Percentiles rank a stretch among this genome's conserved stretches.
phyloP scores from a whole-genome alignment of 2,329 filamentous ascomycete species.

The Zarea fungicola region DNA sequence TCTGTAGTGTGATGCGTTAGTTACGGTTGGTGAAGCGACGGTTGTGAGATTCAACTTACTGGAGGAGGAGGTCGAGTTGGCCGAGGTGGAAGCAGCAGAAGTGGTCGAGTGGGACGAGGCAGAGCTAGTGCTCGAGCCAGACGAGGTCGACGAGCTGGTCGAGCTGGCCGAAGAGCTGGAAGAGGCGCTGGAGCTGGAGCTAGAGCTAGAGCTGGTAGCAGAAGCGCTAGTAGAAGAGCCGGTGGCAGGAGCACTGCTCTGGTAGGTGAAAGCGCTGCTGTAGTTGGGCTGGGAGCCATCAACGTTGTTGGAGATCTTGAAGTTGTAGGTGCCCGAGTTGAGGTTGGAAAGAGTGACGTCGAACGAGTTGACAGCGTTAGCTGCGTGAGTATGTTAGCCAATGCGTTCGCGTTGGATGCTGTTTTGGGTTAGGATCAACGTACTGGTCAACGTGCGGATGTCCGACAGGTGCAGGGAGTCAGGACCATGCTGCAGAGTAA shows the following conservation, averaged over 20 bases:
- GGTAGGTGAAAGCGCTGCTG: slow-evolving; percentile 26
- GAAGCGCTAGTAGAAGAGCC: slow-evolving; percentile 4
- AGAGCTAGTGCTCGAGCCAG: not conserved
- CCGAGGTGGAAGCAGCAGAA: not conserved
- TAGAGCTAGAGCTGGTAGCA: not conserved
- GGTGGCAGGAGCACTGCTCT: slow-evolving; percentile 19
- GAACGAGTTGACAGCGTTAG: slow-evolving; percentile 20
- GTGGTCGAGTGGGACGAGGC: not conserved
- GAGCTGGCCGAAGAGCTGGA: slow-evolving; percentile 20
- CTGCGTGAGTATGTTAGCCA: slow-evolving; percentile 10
- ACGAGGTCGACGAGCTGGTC: not conserved
- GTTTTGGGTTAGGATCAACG: slow-evolving; percentile 9
- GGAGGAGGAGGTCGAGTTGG: not conserved
- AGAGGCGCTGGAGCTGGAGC: slow-evolving; percentile 8
- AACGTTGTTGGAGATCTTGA: slow-evolving; percentile 28
- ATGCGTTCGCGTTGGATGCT: not conserved
- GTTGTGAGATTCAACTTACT: not conserved
- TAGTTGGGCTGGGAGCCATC: slow-evolving; percentile 26
- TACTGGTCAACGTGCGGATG: slow-evolving; percentile 28
- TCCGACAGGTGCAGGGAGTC: slow-evolving; percentile 22
- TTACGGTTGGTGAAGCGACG: not conserved
- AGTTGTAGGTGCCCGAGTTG: slow-evolving; percentile 28
- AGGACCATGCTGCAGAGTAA: slow-evolving; percentile 28
- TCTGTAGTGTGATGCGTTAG: not conserved
- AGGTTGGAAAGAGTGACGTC: slow-evolving; percentile 24